These are phyloP conservation scores for Coemansia asiatica DNA, from an alignment of 192 early-diverging fungal genomes.

Conservation along the genomic window DNA sequence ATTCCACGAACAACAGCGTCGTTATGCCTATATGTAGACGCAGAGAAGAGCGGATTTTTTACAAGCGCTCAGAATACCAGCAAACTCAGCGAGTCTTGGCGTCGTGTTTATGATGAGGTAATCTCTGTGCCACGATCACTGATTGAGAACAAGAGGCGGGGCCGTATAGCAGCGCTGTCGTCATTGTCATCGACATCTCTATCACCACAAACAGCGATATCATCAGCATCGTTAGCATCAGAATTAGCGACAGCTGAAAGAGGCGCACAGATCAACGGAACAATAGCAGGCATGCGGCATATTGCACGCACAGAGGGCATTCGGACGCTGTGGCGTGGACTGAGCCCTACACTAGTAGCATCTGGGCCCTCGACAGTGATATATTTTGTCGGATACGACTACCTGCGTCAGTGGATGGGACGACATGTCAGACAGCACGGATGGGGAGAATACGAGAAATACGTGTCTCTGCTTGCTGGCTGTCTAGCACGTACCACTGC, in stretches of 20 bases:
- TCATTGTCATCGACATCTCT: neutral
- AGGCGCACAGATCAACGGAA: conserved; percentile 32
- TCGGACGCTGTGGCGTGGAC: conserved; percentile 80
- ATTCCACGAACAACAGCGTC: conserved; percentile 22
- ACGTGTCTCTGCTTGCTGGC: conserved; percentile 75
- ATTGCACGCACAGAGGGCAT: conserved; percentile 81
- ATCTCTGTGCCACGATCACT: conserved; percentile 22
- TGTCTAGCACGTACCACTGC: conserved; percentile 74
- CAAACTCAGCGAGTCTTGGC: conserved; percentile 15
- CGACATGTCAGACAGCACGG: conserved; percentile 21
- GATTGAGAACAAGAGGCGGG: neutral
- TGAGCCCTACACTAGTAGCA: conserved; percentile 84
- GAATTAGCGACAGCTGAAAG: conserved; percentile 2
- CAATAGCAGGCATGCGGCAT: conserved; percentile 69
- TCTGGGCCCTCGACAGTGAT: conserved; percentile 88
- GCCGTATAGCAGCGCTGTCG: too few relatives aligned
- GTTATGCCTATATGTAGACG: conserved; percentile 26
- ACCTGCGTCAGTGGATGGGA: conserved; percentile 62
- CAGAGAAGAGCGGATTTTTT: conserved; percentile 16
- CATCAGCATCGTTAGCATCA: conserved; percentile 1
- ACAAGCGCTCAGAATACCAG: neutral
- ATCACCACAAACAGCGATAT: conserved; percentile 18
- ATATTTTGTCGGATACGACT: conserved; percentile 95
- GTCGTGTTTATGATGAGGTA: conserved; percentile 28
- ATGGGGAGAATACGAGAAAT: conserved; percentile 48